These are phyloP conservation scores for Symbiodinium natans DNA, from an alignment of 73 alveolate species.

Conservation along the genomic window DNA sequence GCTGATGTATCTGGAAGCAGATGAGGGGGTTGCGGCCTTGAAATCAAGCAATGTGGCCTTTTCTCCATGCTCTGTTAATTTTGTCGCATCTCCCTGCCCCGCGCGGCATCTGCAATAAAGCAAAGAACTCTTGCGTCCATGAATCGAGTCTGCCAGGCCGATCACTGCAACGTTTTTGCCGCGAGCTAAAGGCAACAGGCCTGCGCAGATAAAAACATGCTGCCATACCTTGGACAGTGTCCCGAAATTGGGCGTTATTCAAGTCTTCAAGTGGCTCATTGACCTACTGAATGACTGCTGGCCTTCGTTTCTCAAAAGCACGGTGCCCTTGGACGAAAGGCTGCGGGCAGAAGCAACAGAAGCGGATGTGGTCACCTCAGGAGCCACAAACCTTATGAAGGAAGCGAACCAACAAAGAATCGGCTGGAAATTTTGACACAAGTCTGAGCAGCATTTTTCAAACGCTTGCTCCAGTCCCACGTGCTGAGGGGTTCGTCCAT, in stretches of 20 bases:
- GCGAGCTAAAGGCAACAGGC: neutral
- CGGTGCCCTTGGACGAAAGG: constrained; percentile 32
- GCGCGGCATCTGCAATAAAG: no score
- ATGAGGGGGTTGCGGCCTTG: no score
- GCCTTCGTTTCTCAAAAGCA: constrained; percentile 64
- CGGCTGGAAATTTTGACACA: neutral
- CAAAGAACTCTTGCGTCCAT: no score
- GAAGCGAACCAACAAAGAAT: neutral
- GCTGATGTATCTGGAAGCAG: no score
- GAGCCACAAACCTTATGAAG: no score
- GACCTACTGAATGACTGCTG: neutral
- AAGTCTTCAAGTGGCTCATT: neutral
- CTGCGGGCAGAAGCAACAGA: constrained; percentile 45
- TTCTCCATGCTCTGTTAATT: no score
- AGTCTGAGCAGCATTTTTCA: neutral
- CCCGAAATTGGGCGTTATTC: neutral
- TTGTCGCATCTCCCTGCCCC: no score
- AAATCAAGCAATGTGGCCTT: no score
- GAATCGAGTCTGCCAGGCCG: constrained; percentile 42
- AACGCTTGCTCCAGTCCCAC: constrained; percentile 44
- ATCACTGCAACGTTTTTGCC: constrained; percentile 49
- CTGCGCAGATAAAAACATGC: neutral
- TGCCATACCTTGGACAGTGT: neutral
- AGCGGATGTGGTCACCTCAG: constrained; percentile 27
- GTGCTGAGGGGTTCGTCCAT: constrained; percentile 55